Evolutionary conservation across 1,139 yeast species (phyloP), one percentile per base, ranked within the genome.

Genomic region (Barnettozyma hawaiiensis): DNA sequence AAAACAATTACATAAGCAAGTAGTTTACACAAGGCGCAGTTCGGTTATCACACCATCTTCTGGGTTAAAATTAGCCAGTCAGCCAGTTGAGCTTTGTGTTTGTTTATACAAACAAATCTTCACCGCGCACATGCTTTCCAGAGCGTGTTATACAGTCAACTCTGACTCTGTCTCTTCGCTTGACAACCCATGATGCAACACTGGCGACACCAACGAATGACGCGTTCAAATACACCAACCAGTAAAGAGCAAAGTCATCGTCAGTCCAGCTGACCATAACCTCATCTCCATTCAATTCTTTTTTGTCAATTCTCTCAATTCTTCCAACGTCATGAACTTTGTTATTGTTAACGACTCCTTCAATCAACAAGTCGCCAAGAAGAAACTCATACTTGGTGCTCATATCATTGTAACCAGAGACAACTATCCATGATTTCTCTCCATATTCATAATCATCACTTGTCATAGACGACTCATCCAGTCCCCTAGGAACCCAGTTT

Each of bases 331-430:
- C 39, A n/a, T 34, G 26, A 19, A 20, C n/a, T n/a, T n/a, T n/a
- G n/a, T n/a, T n/a, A n/a, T n/a, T 22, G 11, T 12, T 20, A 7
- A 41, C 35, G 9, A 24, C 24, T 10, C 45, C 43, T 23, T 47
- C 51, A 14, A 62, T 44, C 6, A 57, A 34, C n/a, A 61, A 24
- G 33, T 60, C 64, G n/a, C 63, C 63, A 23, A 59, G 29, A 4
- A 51, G 32, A 1, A 57, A 18, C 24, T 51, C 55, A 14, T 50
- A 44, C 2, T 28, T 39, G 7, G 35, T 35, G 11, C 37, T 32
- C 5, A 46, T 45, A 5, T 41, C 48, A 2, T 40, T 12, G 16
- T 45, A 47, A 15, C 47, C 48, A 2, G 55, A 49, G 2, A 58
- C 42, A 32, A 56, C 29, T 3, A 62, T 52, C 66, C 66, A 63